These are phyloP conservation scores for Globisporangium cederbergense DNA, from an alignment of 352 stramenopile species.

Conservation along the genomic window DNA sequence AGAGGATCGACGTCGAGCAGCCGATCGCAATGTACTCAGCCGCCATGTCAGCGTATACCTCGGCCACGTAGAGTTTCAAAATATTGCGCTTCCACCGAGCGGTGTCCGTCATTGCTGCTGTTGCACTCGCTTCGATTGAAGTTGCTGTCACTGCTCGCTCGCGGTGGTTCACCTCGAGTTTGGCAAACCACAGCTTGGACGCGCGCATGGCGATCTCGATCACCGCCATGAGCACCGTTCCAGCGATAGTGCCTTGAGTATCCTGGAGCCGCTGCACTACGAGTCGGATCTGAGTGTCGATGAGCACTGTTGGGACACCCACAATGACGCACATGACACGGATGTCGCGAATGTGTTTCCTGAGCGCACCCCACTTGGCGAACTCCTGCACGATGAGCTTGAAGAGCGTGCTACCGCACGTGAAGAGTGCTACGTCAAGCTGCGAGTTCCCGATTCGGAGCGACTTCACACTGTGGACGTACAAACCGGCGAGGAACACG, in stretches of 20 bases:
- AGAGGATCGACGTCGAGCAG: neutral
- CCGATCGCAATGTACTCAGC: constrained; percentile 12
- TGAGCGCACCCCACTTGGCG: constrained; percentile 23
- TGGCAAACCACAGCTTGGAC: constrained; percentile 15
- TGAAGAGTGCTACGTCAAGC: neutral
- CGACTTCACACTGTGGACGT: neutral
- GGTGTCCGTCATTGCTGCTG: no score
- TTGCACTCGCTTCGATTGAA: no score
- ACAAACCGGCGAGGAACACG: neutral
- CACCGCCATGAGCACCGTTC: constrained; percentile 17
- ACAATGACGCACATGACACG: constrained; percentile 38
- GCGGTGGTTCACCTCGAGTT: neutral
- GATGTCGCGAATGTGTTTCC: constrained; percentile 25
- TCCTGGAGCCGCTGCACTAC: neutral
- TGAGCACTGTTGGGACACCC: constrained; percentile 19
- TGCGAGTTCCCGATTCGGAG: neutral
- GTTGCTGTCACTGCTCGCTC: no score
- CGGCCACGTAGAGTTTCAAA: constrained; percentile 13
- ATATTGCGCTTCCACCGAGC: neutral
- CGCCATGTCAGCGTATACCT: constrained; percentile 35
- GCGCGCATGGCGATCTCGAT: constrained; percentile 26
- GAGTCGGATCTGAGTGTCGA: constrained; percentile 21
- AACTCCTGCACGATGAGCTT: constrained; percentile 37
- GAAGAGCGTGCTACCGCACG: constrained; percentile 19
- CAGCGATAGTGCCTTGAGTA: neutral